Evolutionary conservation across 2,329 filamentous ascomycete genomes (phyloP).

Genomic region (Pestalotiopsis sp.): DNA sequence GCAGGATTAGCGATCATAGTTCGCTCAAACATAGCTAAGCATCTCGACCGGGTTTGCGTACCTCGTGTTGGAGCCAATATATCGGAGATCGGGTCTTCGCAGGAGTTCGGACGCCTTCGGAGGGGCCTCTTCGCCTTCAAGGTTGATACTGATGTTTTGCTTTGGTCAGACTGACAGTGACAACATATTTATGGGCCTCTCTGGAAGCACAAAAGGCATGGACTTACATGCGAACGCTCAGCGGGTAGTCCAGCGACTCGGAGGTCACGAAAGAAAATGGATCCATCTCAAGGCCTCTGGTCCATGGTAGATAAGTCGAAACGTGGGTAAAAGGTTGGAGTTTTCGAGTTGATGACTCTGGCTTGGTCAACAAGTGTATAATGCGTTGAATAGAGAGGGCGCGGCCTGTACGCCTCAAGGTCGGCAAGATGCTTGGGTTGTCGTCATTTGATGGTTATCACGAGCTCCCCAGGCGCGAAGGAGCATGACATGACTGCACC

Average conservation of each 20-base stretch:
- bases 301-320: slow-evolving; percentile 16
- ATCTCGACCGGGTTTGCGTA: slow-evolving; percentile 33
- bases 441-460: slow-evolving; percentile 12
- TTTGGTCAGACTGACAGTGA: not conserved
- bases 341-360: not conserved
- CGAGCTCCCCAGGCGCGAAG: not conserved
- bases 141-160: slow-evolving; percentile 43
- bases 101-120: slow-evolving; percentile 79
- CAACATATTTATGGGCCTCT: not conserved
- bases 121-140: slow-evolving; percentile 76
- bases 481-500: not conserved
- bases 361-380: not conserved
- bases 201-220: not conserved
- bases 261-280: slow-evolving; percentile 95
- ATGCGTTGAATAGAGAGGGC: not conserved
- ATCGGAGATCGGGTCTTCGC: slow-evolving; percentile 76
- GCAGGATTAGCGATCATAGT: slow-evolving; percentile 27
- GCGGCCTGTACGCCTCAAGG: not conserved
- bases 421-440: not conserved
- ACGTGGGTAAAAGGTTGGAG: not conserved
- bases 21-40: not conserved
- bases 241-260: slow-evolving; percentile 76
- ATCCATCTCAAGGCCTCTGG: slow-evolving; percentile 65
- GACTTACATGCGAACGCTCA: slow-evolving; percentile 66
- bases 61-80: slow-evolving; percentile 86